phyloP scores from a whole-genome alignment of 2,329 filamentous ascomycete species.

The Esteya vermicola region DNA sequence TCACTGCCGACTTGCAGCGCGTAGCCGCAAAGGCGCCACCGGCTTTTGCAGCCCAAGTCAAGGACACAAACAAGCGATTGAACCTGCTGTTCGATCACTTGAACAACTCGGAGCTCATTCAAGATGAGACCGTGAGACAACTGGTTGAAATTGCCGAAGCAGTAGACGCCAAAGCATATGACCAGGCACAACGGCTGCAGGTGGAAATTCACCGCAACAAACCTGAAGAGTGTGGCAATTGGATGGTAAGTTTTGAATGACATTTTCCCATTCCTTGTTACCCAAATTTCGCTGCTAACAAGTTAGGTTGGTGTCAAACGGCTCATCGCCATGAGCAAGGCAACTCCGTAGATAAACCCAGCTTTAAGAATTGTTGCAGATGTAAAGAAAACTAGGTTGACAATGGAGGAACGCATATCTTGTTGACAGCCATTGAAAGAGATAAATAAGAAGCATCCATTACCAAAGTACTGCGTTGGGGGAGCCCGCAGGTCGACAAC shows the following conservation, averaged over 20 bases:
- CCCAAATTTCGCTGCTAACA: not conserved
- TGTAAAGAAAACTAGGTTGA: too few species aligned
- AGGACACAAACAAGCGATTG: slow-evolving; percentile 85
- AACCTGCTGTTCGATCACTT: slow-evolving; percentile 92
- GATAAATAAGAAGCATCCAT: too few species aligned
- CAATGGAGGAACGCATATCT: too few species aligned
- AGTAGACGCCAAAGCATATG: slow-evolving; percentile 55
- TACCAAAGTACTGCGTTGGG: too few species aligned
- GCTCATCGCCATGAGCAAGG: slow-evolving; percentile 49
- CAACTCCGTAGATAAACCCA: slow-evolving; percentile 38
- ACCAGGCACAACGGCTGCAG: slow-evolving; percentile 52
- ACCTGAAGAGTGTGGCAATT: slow-evolving; percentile 68
- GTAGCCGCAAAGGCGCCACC: slow-evolving; percentile 74
- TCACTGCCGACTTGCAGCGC: slow-evolving; percentile 74
- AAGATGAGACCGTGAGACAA: slow-evolving; percentile 59
- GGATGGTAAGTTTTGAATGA: slow-evolving; percentile 60
- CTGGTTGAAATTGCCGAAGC: slow-evolving; percentile 51
- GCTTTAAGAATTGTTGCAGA: too few species aligned
- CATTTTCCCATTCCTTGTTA: not conserved
- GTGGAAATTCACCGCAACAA: slow-evolving; percentile 63
- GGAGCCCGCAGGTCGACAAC: too few species aligned
- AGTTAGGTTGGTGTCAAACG: slow-evolving; percentile 46
- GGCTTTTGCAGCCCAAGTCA: slow-evolving; percentile 78
- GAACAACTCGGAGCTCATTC: slow-evolving; percentile 86
- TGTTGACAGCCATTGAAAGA: too few species aligned